Conservation (phyloP, 1,284 basidiomycete species). For the Trichosporon sp. region DNA sequence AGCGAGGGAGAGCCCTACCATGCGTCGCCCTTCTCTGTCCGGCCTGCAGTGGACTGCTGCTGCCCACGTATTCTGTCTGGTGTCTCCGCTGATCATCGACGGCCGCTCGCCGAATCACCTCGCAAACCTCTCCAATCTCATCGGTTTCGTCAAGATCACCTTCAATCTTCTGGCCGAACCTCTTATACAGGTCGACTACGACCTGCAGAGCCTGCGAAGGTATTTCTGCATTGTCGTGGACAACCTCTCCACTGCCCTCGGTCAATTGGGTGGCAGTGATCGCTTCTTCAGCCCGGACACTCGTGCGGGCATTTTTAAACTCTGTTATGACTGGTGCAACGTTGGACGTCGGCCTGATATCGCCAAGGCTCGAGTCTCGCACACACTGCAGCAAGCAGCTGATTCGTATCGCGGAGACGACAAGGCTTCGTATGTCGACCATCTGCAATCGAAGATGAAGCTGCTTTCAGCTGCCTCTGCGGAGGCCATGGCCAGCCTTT, state of each 20-base stretch:
- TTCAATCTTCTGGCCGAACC: conserved; percentile 67
- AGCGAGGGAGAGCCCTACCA: background rate
- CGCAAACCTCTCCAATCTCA: conserved; percentile 64
- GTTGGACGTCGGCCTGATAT: conserved; percentile 69
- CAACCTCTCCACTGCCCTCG: conserved; percentile 72
- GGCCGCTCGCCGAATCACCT: conserved; percentile 64
- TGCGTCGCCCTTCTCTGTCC: conserved; percentile 60
- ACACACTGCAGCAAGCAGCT: conserved; percentile 67
- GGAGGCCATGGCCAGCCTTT: conserved; percentile 77
- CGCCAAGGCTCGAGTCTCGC: conserved; percentile 65
- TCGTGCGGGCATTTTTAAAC: conserved; percentile 71
- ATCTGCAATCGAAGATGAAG: conserved; percentile 65
- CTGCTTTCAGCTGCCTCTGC: conserved; percentile 69
- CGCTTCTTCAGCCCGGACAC: conserved; percentile 69
- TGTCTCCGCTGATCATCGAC: conserved; percentile 69
- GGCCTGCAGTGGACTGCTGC: conserved; percentile 80
- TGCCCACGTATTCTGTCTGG: conserved; percentile 82
- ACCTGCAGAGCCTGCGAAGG: conserved; percentile 73
- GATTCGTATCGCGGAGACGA: conserved; percentile 52
- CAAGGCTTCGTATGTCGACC: conserved; percentile 55
- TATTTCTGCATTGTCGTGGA: conserved; percentile 88
- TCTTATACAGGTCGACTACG: conserved; percentile 69
- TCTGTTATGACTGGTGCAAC: conserved; percentile 93
- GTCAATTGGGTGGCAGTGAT: conserved; percentile 64
- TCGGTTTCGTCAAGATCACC: conserved; percentile 80